Evolutionary conservation across 2,329 filamentous ascomycete genomes (phyloP), one percentile per base, ranked within the genome.

Genomic region (Shiraia sp.): DNA sequence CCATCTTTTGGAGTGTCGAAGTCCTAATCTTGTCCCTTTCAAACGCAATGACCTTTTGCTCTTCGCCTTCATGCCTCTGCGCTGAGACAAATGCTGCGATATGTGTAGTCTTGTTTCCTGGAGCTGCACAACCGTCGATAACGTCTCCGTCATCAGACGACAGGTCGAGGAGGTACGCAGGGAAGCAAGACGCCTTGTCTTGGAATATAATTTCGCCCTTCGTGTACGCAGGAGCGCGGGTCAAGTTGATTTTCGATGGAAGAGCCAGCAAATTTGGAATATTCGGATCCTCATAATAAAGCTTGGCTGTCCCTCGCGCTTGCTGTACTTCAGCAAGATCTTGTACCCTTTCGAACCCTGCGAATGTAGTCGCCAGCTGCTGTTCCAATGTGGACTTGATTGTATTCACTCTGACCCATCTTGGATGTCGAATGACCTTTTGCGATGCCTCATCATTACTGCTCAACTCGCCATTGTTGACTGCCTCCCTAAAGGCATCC

Each of bases 81-180:
- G 72, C 37, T 66, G 74, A 34, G 2, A 93, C 61, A 4, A 96
- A 81, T 2, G 90, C 87, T 0, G 91, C 90, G 32, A 95, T 72
- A 67, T 97, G 93, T 6, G 92, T 97, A 1, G 93, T 97, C 72
- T 99, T 99, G 69, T 99, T 99, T 5, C 93, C 93, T 1, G 93
- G 93, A 1, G 93, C 93, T 0, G 93, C 89, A 65, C 92, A 97
- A 0, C 88, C 88, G 68, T 99, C 93, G n/a, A 97, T 81, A 7
- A 95, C 75, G 59, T 93, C 83, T 16, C 89, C 89, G 51, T 86
- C 81, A 42, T 80, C 75, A 7, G 81, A 73, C 0, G 72, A 73
- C 0, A 87, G 83, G 36, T 95, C 78, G 0, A 99, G 75, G 2
- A 99, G 75, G 63, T 93, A 93, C 1, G 92, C 93, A 0, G 93